A percentile compares a stretch with the other conserved stretches of the same genome.
Conservation (phyloP, 352 stramenopile species). For the Albugo laibachii region DNA sequence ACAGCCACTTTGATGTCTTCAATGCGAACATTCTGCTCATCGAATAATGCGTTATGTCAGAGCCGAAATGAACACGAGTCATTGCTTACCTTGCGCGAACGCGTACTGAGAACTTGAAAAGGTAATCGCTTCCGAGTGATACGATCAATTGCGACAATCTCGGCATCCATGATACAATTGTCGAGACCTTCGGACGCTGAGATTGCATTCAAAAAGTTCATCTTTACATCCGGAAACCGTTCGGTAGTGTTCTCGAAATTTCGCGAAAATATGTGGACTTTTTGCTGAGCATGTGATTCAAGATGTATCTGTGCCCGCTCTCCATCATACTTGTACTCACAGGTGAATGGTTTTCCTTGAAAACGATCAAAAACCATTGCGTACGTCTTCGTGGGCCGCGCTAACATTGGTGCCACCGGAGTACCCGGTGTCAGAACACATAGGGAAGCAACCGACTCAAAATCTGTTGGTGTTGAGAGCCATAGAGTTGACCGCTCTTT, state of each 20-base stretch:
- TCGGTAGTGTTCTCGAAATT: constrained; percentile 96
- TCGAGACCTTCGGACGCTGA: constrained; percentile 8
- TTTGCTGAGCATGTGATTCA: constrained; percentile 29
- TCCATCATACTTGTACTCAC: constrained; percentile 99
- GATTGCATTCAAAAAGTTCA: constrained; percentile 50
- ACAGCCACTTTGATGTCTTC: constrained; percentile 83
- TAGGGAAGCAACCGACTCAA: constrained; percentile 7
- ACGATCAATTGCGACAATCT: constrained; percentile 97
- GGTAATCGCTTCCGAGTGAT: constrained; percentile 92
- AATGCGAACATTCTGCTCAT: constrained; percentile 39
- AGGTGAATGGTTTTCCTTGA: constrained; percentile 90
- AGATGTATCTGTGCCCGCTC: constrained; percentile 84
- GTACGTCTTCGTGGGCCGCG: constrained; percentile 92
- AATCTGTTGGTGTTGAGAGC: constrained; percentile 19
- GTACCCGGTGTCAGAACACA: constrained; percentile 91
- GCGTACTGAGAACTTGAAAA: constrained; percentile 97
- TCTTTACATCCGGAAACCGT: constrained; percentile 88
- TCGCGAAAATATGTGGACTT: constrained; percentile 94
- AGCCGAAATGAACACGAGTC: not conserved
- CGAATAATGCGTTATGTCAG: not conserved
- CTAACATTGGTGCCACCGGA: constrained; percentile 97
- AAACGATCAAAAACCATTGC: constrained; percentile 95
- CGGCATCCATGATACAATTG: constrained; percentile 94
- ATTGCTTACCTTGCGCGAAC: constrained; percentile 79
- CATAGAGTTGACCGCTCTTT: constrained; percentile 16